Evolutionary conservation across 1,284 basidiomycete genomes (phyloP).

Genomic region (Ustilago crameri): DNA sequence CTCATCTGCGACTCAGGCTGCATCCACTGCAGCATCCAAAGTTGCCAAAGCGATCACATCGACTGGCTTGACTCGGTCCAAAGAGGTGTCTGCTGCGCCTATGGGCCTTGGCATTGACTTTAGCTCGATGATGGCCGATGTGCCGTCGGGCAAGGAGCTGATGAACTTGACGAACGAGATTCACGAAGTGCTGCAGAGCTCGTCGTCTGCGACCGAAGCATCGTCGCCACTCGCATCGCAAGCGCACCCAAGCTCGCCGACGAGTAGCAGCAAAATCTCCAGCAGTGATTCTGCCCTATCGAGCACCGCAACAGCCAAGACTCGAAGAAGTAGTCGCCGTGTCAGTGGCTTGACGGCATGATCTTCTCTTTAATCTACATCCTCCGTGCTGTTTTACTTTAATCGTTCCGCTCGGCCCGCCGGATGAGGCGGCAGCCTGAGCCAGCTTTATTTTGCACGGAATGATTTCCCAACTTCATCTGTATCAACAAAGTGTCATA

Average conservation of each 20-base stretch:
- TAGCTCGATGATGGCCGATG: constrained; percentile 10
- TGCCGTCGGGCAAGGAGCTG: constrained; percentile 15
- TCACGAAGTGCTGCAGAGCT: constrained; percentile 16
- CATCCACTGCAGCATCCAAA: constrained; percentile 30
- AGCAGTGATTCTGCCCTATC: constrained; percentile 6
- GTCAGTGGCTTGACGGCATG: constrained; percentile 29
- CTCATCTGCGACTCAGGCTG: constrained; percentile 1
- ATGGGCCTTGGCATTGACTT: constrained; percentile 43
- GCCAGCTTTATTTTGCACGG: not conserved
- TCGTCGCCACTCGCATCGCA: constrained; percentile 19
- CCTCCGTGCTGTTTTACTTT: too few relatives aligned
- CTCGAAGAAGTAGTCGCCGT: constrained; percentile 28
- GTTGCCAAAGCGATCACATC: constrained; percentile 29
- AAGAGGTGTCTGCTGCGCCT: constrained; percentile 7
- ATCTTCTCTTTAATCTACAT: too few relatives aligned
- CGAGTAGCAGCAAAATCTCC: constrained; percentile 11
- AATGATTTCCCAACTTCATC: too few relatives aligned
- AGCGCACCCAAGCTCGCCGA: constrained; percentile 17
- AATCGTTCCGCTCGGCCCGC: not conserved
- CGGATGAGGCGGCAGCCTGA: constrained; percentile 3
- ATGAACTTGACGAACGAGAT: constrained; percentile 16
- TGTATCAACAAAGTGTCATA: too few relatives aligned
- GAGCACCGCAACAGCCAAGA: constrained; percentile 5
- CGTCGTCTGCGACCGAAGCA: constrained; percentile 6
- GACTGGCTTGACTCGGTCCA: not conserved